phyloP scores from a whole-genome alignment of 805 yeast species.

The Wickerhamomyces strasburgensis region DNA sequence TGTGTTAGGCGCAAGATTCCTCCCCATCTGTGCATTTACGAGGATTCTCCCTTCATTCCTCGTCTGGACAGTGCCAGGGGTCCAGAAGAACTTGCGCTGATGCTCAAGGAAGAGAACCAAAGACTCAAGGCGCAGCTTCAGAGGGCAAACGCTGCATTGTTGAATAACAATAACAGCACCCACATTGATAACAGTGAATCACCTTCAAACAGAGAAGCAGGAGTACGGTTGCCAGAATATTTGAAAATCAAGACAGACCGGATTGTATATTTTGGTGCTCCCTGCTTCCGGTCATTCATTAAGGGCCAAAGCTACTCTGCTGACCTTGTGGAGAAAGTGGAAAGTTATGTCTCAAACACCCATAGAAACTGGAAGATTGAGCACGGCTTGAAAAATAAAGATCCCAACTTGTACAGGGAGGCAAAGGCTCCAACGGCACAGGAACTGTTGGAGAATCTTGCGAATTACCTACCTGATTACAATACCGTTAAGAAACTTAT shows the following conservation, averaged over 20 bases:
- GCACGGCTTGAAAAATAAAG: constrained; percentile 8
- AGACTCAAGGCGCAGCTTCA: constrained; percentile 15
- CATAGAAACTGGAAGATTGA: constrained; percentile 21
- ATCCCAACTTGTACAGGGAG: constrained; percentile 8
- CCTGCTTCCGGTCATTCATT: constrained; percentile 19
- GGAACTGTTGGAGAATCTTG: constrained; percentile 10
- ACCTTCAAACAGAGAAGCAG: no score
- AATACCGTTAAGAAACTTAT: constrained; percentile 14
- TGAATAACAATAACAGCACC: no score
- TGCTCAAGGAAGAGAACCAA: constrained; percentile 17
- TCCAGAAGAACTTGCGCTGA: constrained; percentile 9
- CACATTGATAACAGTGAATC: no score
- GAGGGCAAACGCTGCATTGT: neutral
- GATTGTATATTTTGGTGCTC: constrained; percentile 17
- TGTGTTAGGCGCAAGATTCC: constrained; percentile 23
- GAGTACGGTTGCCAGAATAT: no score
- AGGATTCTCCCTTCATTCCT: constrained; percentile 27
- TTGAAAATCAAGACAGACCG: constrained; percentile 11
- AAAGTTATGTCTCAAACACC: constrained; percentile 13
- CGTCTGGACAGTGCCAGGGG: constrained; percentile 16
- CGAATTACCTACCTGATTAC: constrained; percentile 18
- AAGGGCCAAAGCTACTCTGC: constrained; percentile 2
- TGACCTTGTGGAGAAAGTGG: constrained; percentile 11
- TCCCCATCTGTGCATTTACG: constrained; percentile 22
- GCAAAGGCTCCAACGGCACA: constrained; percentile 8